Base-by-base conservation (phyloP, 768 basidiomycete species). In the Pulveroboletus frians region DNA sequence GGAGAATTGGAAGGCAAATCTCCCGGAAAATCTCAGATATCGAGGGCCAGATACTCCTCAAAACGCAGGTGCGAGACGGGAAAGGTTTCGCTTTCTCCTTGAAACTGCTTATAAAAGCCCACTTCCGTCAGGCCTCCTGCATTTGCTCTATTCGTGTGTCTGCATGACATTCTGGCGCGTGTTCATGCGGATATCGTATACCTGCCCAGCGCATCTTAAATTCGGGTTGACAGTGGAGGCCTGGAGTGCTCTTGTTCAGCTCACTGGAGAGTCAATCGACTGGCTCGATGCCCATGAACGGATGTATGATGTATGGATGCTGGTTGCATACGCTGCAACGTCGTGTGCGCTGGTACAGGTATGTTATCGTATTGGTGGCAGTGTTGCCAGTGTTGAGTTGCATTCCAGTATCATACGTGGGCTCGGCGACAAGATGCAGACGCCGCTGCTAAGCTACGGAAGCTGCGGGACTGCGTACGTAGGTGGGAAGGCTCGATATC, bases 111-210 rank as follows among this genome's bases (percentile, higher is more conserved):
- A 53, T 46, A 23, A 34, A 44, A 38, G 10, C 7, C 18, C 11
- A 11, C 43, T 39, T 47, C 27, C 15, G 26, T 18, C 57, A 90
- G 94, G 95, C 36, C 73, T 96, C 47, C 74, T 99, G 20, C 93
- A 96, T 67, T 68, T 97, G 45, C 75, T 92, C 35, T 93, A 90
- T 65, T 80, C 88, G 27, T 92, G 89, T 62, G 84, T 97, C 38
- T 85, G 84, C 57, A 96, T 98, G 83, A 88, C 98, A 67, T 94
- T 96, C 71, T 96, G 92, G 84, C 86, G 95, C 43, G 92, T 96
- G 29, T 98, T 97, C 73, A 94, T 97, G 91, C 82, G 95, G 44
- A 92, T 97, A 69, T 92, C 90, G 50, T 98, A 96, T 71, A 78
- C 83, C 17, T 88, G 90, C 62, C 93, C 95, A 9, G 80, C 80